Evolutionary conservation across 257 asterid species (phyloP), one percentile per base, ranked within the genome.

Genomic region (Leptodermis oblonga): DNA sequence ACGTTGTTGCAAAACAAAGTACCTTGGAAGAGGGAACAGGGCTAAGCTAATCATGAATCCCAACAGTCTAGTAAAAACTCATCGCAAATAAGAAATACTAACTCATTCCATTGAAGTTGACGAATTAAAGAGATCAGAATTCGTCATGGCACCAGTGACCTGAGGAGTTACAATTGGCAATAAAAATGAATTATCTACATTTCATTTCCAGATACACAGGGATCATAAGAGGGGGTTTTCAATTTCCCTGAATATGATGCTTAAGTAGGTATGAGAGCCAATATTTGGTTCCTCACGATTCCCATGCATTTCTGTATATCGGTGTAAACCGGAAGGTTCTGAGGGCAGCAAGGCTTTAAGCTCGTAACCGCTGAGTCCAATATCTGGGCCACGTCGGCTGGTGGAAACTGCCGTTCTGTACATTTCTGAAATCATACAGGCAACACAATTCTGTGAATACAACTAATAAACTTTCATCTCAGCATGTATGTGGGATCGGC

Each of bases 251-350:
- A 52, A 52, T 30, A 26, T 20, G 4, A 17, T 37, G 42, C 77
- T 9, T 84, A 89, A 31, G 95, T 90, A 26, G 98, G 96, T 81
- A 94, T 81, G 23, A 91, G 86, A 15, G 97, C 97, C 86, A 91
- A 72, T 74, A 94, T 94, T 78, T 94, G 96, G 93, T 86, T 94
- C 87, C 81, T 89, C 84, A 94, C 87, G 55, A 94, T 94, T 65
- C 99, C 96, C 83, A 94, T 87, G 77, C 99, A 91, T 79, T 94
- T 89, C 70, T 89, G 97, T 78, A 94, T 90, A 75, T 94, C 97
- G 1, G 87, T 79, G 77, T 89, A 94, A 62, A 89, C 79, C 1
- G 96, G 89, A 39, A 86, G 87, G 81, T 94, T 94, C 60, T 86
- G 85, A 10, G 89, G 78, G 78, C 97, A 87, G 80, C 82, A 84